phyloP scores from a whole-genome alignment of 257 asterid species.

The Echites panduratus region DNA sequence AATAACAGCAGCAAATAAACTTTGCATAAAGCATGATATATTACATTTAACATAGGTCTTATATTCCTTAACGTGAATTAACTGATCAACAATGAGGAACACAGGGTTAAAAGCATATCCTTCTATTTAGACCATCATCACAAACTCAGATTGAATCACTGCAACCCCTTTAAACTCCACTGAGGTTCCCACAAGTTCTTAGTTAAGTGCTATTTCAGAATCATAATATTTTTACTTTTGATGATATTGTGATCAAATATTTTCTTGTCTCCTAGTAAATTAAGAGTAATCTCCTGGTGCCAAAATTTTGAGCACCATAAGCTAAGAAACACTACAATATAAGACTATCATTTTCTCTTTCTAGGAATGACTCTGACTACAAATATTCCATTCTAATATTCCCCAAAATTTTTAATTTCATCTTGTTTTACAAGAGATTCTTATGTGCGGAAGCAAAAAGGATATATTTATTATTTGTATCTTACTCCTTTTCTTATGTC shows the following conservation, averaged over 20 bases:
- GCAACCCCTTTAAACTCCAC: neutral
- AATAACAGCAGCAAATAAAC: neutral
- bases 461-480: neutral
- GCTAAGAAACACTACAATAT: neutral
- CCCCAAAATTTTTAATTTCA: neutral
- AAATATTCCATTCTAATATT: neutral
- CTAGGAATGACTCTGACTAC: neutral
- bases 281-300: neutral
- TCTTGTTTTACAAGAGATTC: neutral
- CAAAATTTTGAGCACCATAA: neutral
- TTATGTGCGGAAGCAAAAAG: neutral
- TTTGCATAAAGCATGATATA: neutral
- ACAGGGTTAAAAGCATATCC: neutral
- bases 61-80: neutral
- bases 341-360: neutral
- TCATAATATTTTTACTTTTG: neutral
- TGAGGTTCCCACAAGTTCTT: neutral
- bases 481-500: neutral
- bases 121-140: neutral
- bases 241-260: neutral
- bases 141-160: neutral
- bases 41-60: neutral
- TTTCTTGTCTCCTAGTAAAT: neutral
- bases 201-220: neutral
- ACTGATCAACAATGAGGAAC: neutral